Evolutionary conservation across 2,329 filamentous ascomycete genomes (phyloP).

Genomic region (Aspergillus hortae): DNA sequence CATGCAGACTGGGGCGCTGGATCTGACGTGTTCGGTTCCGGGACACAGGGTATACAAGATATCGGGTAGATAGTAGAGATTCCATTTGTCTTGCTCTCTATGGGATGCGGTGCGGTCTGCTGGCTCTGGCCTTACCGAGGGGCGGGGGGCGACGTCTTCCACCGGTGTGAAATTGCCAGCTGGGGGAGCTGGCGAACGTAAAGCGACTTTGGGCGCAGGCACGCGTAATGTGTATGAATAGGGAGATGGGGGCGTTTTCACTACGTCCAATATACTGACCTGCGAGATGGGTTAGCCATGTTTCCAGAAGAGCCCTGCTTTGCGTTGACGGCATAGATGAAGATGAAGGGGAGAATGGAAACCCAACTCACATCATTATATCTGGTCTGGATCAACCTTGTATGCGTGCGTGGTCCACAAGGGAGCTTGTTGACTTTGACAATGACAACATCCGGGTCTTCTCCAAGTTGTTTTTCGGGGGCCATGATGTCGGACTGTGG

Average conservation of each 20-base stretch:
- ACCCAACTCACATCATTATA: background rate
- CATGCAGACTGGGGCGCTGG: conserved; percentile 1
- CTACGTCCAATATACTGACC: too few species aligned
- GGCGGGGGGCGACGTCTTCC: too few species aligned
- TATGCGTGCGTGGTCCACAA: background rate
- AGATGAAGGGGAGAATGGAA: background rate
- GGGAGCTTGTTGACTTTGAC: background rate
- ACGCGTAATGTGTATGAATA: too few species aligned
- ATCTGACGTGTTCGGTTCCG: conserved; percentile 1
- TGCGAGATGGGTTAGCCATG: too few species aligned
- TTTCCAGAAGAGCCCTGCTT: too few species aligned
- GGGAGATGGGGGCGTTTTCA: too few species aligned
- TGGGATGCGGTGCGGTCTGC: conserved; percentile 10
- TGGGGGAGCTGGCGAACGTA: background rate
- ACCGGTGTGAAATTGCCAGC: too few species aligned
- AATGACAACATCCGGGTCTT: background rate
- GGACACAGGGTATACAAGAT: conserved; percentile 22
- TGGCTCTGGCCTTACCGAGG: background rate
- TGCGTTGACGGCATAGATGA: too few species aligned
- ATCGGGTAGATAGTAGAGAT: conserved; percentile 21
- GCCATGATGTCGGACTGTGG: background rate
- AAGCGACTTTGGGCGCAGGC: too few species aligned
- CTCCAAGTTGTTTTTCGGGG: background rate
- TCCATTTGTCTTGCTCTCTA: conserved; percentile 20
- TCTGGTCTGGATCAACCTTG: background rate